Evolutionary conservation across 495 filamentous ascomycete species (phyloP), one percentile per base, ranked within the genome.

Genomic region (Aspergillus incahuasiensis): DNA sequence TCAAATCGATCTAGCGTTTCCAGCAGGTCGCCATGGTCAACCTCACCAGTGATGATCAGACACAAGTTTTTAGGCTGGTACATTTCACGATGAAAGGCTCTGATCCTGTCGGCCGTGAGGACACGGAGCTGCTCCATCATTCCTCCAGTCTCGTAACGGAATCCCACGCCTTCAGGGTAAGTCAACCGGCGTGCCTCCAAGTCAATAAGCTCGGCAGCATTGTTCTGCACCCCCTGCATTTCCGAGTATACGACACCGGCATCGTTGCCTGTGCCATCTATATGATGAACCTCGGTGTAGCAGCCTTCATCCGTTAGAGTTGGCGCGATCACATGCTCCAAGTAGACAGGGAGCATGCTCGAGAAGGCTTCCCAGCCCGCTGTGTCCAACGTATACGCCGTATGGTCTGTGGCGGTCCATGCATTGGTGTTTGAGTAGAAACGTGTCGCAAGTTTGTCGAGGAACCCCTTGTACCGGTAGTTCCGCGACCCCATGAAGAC

Each of bases 161-260:
- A 99, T 5, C 95, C 94, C 44, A 92, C 79, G 30, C 87, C 89
- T 58, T 92, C 84, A 1, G 92, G 94, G 63, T 97, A 99, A 20
- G 95, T 77, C 52, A 92, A 73, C 4, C 87, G 84, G 18, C 86
- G 82, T 22, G 88, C 85, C 56, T 79, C 77, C 49, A 95, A 78
- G 52, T 92, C 87, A 80, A 97, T 96, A 32, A 97, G 82, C 67
- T 95, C 88, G 13, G 74, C 72, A 55, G 85, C 81, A 16, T 79
- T 86, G 65, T 96, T 96, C 68, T 99, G 87, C 1, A 94, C 83
- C 11, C 84, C 95, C 68, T 99, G 94, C 94, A 99, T 97, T 71
- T 99, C 94, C 1, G 95, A 97, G 73, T 97, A 99, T 18, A 97
- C 94, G 4, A 98, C 94, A 57, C 92, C 94, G 22, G 94, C 94